Conservation (phyloP, 257 asterid species). For the Anisodus acutangulus region DNA sequence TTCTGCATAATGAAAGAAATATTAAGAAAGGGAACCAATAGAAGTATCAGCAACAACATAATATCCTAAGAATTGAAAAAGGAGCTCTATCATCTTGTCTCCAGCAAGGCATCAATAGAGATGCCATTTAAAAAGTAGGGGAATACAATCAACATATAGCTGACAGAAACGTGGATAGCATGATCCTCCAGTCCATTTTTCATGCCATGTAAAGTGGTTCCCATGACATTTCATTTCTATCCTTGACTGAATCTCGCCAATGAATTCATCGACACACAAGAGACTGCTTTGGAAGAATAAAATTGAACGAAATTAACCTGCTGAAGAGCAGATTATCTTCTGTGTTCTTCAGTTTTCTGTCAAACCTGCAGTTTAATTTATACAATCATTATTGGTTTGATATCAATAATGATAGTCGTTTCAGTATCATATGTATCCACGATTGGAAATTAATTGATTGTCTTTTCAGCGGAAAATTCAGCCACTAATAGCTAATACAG, state of each 20-base stretch:
- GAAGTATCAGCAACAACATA: background rate
- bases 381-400: background rate
- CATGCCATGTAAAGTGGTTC: background rate
- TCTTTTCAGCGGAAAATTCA: slow-evolving; percentile 1
- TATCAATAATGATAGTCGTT: background rate
- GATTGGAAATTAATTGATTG: background rate
- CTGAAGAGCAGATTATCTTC: slow-evolving; percentile 92
- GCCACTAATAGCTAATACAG: background rate
- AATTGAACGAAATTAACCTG: slow-evolving; percentile 55
- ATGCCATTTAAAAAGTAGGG: background rate
- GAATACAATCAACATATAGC: slow-evolving; percentile 9
- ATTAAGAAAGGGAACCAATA: slow-evolving; percentile 31
- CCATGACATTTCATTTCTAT: background rate
- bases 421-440: background rate
- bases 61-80: background rate
- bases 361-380: slow-evolving; percentile 73
- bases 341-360: slow-evolving; percentile 87
- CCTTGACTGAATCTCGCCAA: background rate
- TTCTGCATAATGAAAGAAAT: slow-evolving; percentile 59
- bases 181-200: background rate
- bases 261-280: background rate
- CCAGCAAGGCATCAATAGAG: background rate
- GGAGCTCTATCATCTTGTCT: background rate
- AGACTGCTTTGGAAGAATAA: background rate
- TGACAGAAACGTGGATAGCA: background rate